phyloP scores from a whole-genome alignment of 306 rosid species.

The Acacia acuminata region DNA sequence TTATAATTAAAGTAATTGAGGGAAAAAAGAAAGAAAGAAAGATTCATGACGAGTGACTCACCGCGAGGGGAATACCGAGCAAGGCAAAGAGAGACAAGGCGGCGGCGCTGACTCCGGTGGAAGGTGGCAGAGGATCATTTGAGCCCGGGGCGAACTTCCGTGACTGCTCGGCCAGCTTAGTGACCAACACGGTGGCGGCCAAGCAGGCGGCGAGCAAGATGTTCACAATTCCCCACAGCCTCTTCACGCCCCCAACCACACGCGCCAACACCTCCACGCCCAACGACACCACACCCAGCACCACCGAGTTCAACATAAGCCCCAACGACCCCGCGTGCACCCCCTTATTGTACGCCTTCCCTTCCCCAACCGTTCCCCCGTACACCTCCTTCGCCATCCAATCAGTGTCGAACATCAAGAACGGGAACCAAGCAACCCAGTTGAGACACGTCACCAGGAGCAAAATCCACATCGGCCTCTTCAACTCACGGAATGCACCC shows the following conservation, averaged over 20 bases:
- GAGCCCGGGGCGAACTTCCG: slow-evolving; percentile 19
- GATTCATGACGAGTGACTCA: background rate
- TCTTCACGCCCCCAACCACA: slow-evolving; percentile 1
- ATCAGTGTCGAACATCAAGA: background rate
- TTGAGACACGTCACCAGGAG: slow-evolving; percentile 1
- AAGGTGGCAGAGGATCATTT: slow-evolving; percentile 29
- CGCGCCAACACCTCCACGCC: background rate
- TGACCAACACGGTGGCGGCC: slow-evolving; percentile 57
- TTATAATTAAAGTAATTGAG: no score
- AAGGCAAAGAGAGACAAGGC: slow-evolving; percentile 71
- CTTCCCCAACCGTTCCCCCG: background rate
- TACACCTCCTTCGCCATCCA: slow-evolving; percentile 12
- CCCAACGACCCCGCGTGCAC: slow-evolving; percentile 1
- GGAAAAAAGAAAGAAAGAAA: background rate
- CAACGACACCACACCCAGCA: background rate
- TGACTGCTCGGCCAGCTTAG: slow-evolving; percentile 56
- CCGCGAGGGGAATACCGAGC: slow-evolving; percentile 67
- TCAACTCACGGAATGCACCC: background rate
- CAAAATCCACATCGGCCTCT: slow-evolving; percentile 8
- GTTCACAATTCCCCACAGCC: background rate
- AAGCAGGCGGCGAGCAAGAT: background rate
- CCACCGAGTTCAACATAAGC: background rate
- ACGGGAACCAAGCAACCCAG: slow-evolving; percentile 3
- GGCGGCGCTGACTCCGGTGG: slow-evolving; percentile 47
- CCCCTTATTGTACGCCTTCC: background rate